Conservation (phyloP, 1,284 basidiomycete species). For the Xerocomus cyaneibrunnescens region DNA sequence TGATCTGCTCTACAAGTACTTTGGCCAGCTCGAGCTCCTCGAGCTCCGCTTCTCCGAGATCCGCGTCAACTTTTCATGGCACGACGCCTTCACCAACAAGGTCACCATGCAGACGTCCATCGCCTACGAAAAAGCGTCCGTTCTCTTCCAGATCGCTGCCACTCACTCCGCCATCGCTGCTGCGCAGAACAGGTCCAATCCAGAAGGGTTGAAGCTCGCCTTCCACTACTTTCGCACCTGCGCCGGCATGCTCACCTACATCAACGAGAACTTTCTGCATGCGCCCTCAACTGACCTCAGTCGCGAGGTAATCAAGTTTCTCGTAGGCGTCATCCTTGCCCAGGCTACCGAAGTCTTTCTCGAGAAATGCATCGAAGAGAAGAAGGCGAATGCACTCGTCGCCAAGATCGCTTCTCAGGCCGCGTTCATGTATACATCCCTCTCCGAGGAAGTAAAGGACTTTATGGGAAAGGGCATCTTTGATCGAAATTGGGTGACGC, state of each 20-base stretch:
- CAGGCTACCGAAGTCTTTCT: slow-evolving; percentile 97
- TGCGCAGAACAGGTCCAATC: slow-evolving; percentile 78
- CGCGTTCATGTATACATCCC: slow-evolving; percentile 74
- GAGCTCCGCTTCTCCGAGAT: slow-evolving; percentile 97
- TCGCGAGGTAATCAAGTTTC: slow-evolving; percentile 91
- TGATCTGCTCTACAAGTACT: slow-evolving; percentile 98
- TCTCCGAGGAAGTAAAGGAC: slow-evolving; percentile 91
- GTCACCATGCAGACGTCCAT: slow-evolving; percentile 93
- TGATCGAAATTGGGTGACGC: slow-evolving; percentile 90
- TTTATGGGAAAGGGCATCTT: slow-evolving; percentile 95
- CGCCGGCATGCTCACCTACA: slow-evolving; percentile 97
- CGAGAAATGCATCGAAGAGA: slow-evolving; percentile 92
- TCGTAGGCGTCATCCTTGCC: slow-evolving; percentile 83
- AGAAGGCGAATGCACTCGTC: slow-evolving; percentile 79
- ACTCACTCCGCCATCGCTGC: slow-evolving; percentile 91
- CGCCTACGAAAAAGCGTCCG: slow-evolving; percentile 97
- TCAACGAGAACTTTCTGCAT: slow-evolving; percentile 99
- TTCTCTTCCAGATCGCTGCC: slow-evolving; percentile 95
- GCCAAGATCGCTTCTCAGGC: slow-evolving; percentile 87
- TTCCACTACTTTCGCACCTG: slow-evolving; percentile 93
- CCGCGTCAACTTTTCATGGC: slow-evolving; percentile 93
- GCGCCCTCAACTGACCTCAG: slow-evolving; percentile 97
- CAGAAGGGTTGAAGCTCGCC: slow-evolving; percentile 93
- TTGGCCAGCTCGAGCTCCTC: slow-evolving; percentile 96
- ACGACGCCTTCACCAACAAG: slow-evolving; percentile 95